Evolutionary conservation across 495 filamentous ascomycete genomes (phyloP), one percentile per base, ranked within the genome.

Genomic region (Pseudoneurospora amorphoporcata): DNA sequence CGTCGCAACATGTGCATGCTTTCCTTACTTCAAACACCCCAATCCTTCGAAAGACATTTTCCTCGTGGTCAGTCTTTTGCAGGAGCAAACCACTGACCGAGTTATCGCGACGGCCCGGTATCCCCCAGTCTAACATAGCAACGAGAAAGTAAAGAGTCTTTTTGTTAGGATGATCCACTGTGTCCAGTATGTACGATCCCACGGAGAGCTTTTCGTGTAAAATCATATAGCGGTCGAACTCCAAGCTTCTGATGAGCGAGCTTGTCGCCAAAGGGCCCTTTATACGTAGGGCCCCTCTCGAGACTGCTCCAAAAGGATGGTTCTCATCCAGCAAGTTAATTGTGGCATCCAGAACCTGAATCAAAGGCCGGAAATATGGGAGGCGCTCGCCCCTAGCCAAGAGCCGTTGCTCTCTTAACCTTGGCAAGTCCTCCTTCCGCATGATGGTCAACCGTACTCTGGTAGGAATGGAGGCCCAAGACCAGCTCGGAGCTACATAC

Each of bases 31-130:
- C 17, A 47, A 53, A 58, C 2, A 29, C 10, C 10, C 47, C 47
- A 58, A 58, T 19, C 12, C 47, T 58, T 29, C 1, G n/a, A 0
- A 58, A 29, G 0, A 1, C 14, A 14, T 29, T 1, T 14, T 14
- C 1, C 9, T 4, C 19, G n/a, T 17, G 1, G 0, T 58, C 19
- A 0, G 47, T 29, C 19, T 58, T 4, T 58, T 58, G 19, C n/a
- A 58, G 0, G 9, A 58, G 0, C 5, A 58, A 58, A 0, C 47
- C 47, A 7, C 47, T 29, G 19, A 53, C 45, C 0, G 4, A 0
- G 10, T 0, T 0, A 8, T 23, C 0, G 0, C 3, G 1, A n/a
- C 45, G 4, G 9, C 45, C 45, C 8, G 0, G 12, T 19, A 12
- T 6, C 23, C 1, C 23, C 23, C 23, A 23, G 19, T 23, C 45